Percentiles rank a stretch among this genome's conserved stretches.
Evolutionary conservation across 2,329 filamentous ascomycete genomes (phyloP).

Genomic region (Neopestalotiopsis rosae): DNA sequence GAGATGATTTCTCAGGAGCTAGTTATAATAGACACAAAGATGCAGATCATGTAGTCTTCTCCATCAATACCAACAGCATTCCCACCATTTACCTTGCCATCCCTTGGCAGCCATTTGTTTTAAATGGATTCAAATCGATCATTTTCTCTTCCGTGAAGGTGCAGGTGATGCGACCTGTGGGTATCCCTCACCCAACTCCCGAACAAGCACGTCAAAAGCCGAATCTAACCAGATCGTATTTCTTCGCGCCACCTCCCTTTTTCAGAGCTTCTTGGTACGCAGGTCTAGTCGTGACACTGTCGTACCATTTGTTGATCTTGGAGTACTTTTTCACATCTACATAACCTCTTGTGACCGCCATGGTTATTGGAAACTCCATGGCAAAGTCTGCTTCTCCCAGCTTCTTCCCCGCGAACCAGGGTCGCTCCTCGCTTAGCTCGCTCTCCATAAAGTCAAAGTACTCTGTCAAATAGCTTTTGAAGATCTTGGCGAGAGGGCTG

Average conservation of each 20-base stretch:
- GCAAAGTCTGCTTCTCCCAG: not conserved
- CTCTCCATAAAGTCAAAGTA: not conserved
- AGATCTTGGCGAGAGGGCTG: too few relatives aligned
- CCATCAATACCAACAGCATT: too few relatives aligned
- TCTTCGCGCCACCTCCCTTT: not conserved
- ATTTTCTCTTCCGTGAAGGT: too few relatives aligned
- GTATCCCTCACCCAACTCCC: too few relatives aligned
- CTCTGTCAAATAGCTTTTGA: too few relatives aligned
- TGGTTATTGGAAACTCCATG: not conserved
- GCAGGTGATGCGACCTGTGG: too few relatives aligned
- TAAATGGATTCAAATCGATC: not conserved
- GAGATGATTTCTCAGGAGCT: not conserved
- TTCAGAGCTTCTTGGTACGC: not conserved
- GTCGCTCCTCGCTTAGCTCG: not conserved
- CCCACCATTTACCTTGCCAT: too few relatives aligned
- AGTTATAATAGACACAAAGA: too few relatives aligned
- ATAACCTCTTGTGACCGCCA: not conserved
- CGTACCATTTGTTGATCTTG: slow-evolving; percentile 2
- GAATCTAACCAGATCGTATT: not conserved
- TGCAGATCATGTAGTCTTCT: too few relatives aligned
- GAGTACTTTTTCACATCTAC: not conserved
- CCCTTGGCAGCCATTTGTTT: too few relatives aligned
- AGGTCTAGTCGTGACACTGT: not conserved
- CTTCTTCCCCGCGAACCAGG: not conserved
- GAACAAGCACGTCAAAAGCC: not conserved